phyloP scores from a whole-genome alignment of 1,284 basidiomycete species.

The Ceratobasidium papillatum region DNA sequence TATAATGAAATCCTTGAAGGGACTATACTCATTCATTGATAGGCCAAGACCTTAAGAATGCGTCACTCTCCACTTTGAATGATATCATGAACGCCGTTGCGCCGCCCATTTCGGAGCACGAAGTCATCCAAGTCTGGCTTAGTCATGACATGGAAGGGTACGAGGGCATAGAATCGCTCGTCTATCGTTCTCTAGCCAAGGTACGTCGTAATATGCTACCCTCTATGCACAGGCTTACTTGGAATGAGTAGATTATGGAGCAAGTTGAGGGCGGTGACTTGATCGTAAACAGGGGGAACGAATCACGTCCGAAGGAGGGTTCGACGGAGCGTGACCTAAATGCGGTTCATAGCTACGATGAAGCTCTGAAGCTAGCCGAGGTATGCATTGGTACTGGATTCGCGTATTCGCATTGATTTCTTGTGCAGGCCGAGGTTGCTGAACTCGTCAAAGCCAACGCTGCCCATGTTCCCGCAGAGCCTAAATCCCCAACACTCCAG shows the following conservation, averaged over 20 bases:
- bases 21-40: constrained; percentile 33
- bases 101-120: constrained; percentile 97
- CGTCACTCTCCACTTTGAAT: constrained; percentile 81
- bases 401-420: constrained; percentile 24
- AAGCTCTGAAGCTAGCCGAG: constrained; percentile 82
- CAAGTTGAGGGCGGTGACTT: constrained; percentile 94
- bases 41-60: constrained; percentile 88
- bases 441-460: constrained; percentile 74
- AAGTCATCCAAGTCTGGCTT: constrained; percentile 95
- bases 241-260: constrained; percentile 75
- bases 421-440: constrained; percentile 74
- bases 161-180: constrained; percentile 94
- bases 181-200: constrained; percentile 83
- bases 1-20: constrained; percentile 16
- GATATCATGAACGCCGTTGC: constrained; percentile 96
- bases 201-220: constrained; percentile 56
- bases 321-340: constrained; percentile 71
- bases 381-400: constrained; percentile 53
- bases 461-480: constrained; percentile 49
- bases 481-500: constrained; percentile 56
- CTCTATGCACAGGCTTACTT: not conserved
- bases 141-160: constrained; percentile 97
- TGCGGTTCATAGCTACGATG: constrained; percentile 82
- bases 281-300: constrained; percentile 85
- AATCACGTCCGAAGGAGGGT: constrained; percentile 69